Percentiles rank a stretch among this genome's conserved stretches.
Evolutionary conservation across 1,139 yeast genomes (phyloP).

Genomic region (Petasospora fabianii): DNA sequence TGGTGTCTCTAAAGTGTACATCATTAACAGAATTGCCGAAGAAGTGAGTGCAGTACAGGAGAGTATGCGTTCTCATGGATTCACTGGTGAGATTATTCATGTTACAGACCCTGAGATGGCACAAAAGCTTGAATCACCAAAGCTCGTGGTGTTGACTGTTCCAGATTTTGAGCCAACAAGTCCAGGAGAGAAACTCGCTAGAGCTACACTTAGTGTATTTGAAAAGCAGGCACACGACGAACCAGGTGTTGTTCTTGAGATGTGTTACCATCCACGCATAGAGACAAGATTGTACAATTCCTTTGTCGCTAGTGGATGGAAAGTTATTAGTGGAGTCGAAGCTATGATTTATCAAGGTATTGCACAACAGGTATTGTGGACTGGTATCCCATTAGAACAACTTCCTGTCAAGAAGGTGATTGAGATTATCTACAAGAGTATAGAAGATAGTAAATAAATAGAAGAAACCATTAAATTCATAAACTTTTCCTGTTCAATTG

Average conservation of each 20-base stretch:
- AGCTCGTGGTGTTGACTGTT: constrained; percentile 21
- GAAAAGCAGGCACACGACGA: constrained; percentile 10
- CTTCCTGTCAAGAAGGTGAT: constrained; percentile 19
- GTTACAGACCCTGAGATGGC: constrained; percentile 22
- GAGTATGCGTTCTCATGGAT: constrained; percentile 21
- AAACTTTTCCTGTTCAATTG: background rate
- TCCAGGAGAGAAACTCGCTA: constrained; percentile 19
- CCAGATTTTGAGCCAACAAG: constrained; percentile 22
- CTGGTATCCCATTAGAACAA: constrained; percentile 19
- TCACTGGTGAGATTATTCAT: constrained; percentile 24
- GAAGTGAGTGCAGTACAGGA: constrained; percentile 20
- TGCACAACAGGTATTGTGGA: constrained; percentile 25
- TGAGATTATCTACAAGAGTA: constrained; percentile 11
- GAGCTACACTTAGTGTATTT: constrained; percentile 22
- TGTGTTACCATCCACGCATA: constrained; percentile 25
- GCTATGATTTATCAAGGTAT: constrained; percentile 28
- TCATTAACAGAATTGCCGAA: constrained; percentile 22
- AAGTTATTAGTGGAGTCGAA: constrained; percentile 24
- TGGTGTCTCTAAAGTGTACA: constrained; percentile 24
- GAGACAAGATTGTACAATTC: constrained; percentile 19
- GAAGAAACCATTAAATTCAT: background rate
- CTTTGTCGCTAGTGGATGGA: constrained; percentile 17
- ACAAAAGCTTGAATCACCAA: constrained; percentile 14
- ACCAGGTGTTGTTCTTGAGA: constrained; percentile 24
- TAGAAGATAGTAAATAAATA: constrained; percentile 4